Evolutionary conservation across 495 filamentous ascomycete genomes (phyloP).

Genomic region (Delitschia confertaspora): DNA sequence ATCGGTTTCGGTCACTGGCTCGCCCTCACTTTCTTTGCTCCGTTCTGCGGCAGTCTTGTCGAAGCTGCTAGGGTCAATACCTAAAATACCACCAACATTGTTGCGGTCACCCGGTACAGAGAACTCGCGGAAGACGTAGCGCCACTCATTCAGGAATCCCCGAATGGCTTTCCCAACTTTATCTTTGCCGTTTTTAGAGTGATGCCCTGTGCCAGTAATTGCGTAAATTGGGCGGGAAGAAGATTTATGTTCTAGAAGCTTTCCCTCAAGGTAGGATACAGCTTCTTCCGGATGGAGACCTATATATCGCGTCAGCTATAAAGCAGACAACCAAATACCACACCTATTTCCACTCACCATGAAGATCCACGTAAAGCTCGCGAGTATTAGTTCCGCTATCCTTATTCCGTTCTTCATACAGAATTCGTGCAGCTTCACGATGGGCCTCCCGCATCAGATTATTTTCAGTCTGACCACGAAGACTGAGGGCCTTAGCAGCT

Average conservation of each 20-base stretch:
- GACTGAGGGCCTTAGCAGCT: slow-evolving; percentile 86
- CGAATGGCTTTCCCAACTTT: slow-evolving; percentile 94
- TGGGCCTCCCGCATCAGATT: slow-evolving; percentile 95
- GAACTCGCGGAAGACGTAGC: slow-evolving; percentile 93
- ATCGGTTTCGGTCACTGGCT: slow-evolving; percentile 34
- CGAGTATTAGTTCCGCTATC: slow-evolving; percentile 43
- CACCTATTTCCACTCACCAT: slow-evolving; percentile 41
- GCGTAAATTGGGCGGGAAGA: slow-evolving; percentile 67
- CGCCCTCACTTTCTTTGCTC: slow-evolving; percentile 40
- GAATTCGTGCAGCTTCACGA: slow-evolving; percentile 78
- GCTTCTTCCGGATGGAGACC: slow-evolving; percentile 93
- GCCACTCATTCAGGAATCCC: slow-evolving; percentile 87
- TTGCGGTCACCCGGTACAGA: slow-evolving; percentile 84
- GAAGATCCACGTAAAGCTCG: slow-evolving; percentile 90
- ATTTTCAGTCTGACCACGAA: slow-evolving; percentile 93
- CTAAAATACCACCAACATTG: slow-evolving; percentile 87
- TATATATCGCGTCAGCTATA: slow-evolving; percentile 11
- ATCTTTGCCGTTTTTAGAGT: slow-evolving; percentile 97
- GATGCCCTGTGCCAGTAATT: slow-evolving; percentile 93
- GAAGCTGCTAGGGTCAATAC: slow-evolving; percentile 84
- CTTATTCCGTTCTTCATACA: slow-evolving; percentile 94
- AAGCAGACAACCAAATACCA: not conserved
- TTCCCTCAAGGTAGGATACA: slow-evolving; percentile 82
- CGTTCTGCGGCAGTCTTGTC: slow-evolving; percentile 42
- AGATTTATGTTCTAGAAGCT: slow-evolving; percentile 66